Percentiles rank a stretch among this genome's conserved stretches.
Conservation (phyloP, 2,329 filamentous ascomycete genomes). For the Mollisiaceae sp. region DNA sequence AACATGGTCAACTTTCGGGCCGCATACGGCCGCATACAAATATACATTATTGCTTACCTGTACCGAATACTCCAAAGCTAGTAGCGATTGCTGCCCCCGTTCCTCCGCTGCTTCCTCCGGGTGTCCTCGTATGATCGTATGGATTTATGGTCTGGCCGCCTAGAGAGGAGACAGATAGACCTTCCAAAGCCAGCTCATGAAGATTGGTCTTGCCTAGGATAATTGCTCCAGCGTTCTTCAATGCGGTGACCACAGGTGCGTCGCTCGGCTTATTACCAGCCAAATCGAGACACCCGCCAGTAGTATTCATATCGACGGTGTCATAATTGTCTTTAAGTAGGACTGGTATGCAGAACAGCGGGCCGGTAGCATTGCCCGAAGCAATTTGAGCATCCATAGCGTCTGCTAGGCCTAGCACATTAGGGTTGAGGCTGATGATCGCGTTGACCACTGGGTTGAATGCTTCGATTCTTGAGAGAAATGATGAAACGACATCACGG, state of each 20-base stretch:
- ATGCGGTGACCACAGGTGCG: conserved; percentile 55
- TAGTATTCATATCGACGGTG: conserved; percentile 55
- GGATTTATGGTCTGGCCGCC: conserved; percentile 70
- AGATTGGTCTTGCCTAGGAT: conserved; percentile 81
- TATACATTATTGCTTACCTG: conserved; percentile 44
- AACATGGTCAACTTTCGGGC: neutral
- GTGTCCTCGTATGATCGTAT: conserved; percentile 68
- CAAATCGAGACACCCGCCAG: conserved; percentile 58
- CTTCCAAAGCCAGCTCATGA: conserved; percentile 79
- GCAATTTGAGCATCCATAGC: conserved; percentile 53
- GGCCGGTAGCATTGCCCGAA: conserved; percentile 53
- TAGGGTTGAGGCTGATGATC: conserved; percentile 44
- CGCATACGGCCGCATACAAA: neutral
- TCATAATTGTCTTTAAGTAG: conserved; percentile 65
- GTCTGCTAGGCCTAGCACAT: conserved; percentile 54
- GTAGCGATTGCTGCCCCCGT: conserved; percentile 62
- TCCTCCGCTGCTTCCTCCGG: conserved; percentile 68
- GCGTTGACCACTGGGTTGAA: conserved; percentile 63
- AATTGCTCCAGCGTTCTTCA: conserved; percentile 76
- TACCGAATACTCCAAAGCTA: conserved; percentile 62
- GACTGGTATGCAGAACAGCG: conserved; percentile 65
- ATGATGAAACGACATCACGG: conserved; percentile 30
- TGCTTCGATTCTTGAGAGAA: conserved; percentile 58
- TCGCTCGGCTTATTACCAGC: conserved; percentile 53
- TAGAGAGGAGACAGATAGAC: conserved; percentile 64